These are phyloP conservation scores for Dothistroma septosporum DNA, from an alignment of 2,329 filamentous ascomycete genomes.

Conservation along the genomic window DNA sequence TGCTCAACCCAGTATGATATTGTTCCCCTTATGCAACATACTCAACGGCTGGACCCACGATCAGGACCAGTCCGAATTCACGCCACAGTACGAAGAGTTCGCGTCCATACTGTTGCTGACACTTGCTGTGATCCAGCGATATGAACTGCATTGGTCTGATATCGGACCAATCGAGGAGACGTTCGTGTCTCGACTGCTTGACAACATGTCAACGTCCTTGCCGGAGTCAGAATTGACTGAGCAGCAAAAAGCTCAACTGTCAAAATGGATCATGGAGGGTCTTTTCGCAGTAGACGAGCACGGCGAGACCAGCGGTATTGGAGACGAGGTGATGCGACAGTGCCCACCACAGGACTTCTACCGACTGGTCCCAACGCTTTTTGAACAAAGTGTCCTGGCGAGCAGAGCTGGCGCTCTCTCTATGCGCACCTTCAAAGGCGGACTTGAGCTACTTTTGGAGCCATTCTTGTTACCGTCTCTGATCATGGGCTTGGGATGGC, in stretches of 20 bases:
- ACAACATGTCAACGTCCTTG: slow-evolving; percentile 55
- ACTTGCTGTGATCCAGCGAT: slow-evolving; percentile 70
- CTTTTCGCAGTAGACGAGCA: slow-evolving; percentile 66
- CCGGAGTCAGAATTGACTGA: slow-evolving; percentile 58
- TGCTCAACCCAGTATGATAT: slow-evolving; percentile 63
- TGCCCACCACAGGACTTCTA: slow-evolving; percentile 83
- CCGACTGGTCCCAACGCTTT: slow-evolving; percentile 69
- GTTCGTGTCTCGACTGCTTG: slow-evolving; percentile 65
- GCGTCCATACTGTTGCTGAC: slow-evolving; percentile 70
- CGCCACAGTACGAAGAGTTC: slow-evolving; percentile 83
- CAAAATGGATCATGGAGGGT: slow-evolving; percentile 68
- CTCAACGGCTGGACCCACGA: slow-evolving; percentile 78
- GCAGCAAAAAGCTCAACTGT: slow-evolving; percentile 62
- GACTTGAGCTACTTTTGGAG: slow-evolving; percentile 75
- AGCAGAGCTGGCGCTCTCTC: slow-evolving; percentile 61
- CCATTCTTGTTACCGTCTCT: slow-evolving; percentile 76
- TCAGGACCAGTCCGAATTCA: slow-evolving; percentile 76
- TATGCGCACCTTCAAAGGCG: slow-evolving; percentile 67
- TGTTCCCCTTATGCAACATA: slow-evolving; percentile 69
- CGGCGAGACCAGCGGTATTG: slow-evolving; percentile 58
- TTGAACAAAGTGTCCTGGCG: slow-evolving; percentile 69
- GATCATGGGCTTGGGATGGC: slow-evolving; percentile 67
- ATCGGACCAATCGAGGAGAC: slow-evolving; percentile 62
- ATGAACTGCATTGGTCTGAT: slow-evolving; percentile 60
- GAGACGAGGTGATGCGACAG: slow-evolving; percentile 75